phyloP scores from a whole-genome alignment of 805 yeast genomes.

The Suhomyces prunicola region DNA sequence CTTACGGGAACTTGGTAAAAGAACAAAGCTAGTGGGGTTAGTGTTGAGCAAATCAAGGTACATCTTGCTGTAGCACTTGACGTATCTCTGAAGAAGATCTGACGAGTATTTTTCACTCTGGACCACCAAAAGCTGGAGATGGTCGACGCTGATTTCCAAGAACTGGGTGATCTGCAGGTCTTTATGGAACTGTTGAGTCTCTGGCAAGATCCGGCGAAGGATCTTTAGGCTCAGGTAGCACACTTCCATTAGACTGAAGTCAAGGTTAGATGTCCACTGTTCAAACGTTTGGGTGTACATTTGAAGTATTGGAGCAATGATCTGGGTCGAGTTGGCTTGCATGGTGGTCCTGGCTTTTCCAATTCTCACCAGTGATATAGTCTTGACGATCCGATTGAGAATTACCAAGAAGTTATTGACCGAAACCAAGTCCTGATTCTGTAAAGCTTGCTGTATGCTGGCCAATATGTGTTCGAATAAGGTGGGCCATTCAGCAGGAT shows the following conservation, averaged over 20 bases:
- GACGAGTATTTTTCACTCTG: constrained; percentile 50
- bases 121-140: constrained; percentile 54
- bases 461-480: constrained; percentile 63
- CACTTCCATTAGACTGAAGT: constrained; percentile 60
- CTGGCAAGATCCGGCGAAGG: constrained; percentile 67
- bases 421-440: constrained; percentile 45
- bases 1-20: constrained; percentile 60
- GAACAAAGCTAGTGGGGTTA: constrained; percentile 68
- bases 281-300: constrained; percentile 59
- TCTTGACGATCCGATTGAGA: constrained; percentile 75
- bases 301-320: constrained; percentile 58
- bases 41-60: constrained; percentile 56
- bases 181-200: constrained; percentile 68
- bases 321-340: constrained; percentile 64
- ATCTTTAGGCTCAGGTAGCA: constrained; percentile 77
- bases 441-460: constrained; percentile 42
- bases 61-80: constrained; percentile 72
- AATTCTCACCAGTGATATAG: constrained; percentile 69
- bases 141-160: constrained; percentile 51
- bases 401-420: constrained; percentile 63
- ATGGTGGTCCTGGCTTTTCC: constrained; percentile 79
- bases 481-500: constrained; percentile 83
- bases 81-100: constrained; percentile 61
- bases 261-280: constrained; percentile 54
- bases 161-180: constrained; percentile 58